Evolutionary conservation across 352 stramenopile genomes (phyloP).

Genomic region (Blastocystis sp.): DNA sequence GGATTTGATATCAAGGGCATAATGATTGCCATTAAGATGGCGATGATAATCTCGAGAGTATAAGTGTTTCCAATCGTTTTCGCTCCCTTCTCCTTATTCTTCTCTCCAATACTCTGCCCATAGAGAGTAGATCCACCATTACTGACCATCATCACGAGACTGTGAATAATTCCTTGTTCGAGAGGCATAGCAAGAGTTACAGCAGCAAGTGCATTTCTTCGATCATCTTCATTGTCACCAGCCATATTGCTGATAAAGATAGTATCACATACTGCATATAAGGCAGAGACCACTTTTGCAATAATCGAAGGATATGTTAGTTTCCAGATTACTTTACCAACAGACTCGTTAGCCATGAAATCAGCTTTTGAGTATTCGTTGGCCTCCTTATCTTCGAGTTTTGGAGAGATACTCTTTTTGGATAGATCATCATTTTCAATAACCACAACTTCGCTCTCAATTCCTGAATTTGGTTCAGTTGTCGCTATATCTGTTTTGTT

Average conservation of each 20-base stretch:
- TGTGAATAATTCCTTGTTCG: conserved; percentile 47
- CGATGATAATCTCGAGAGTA: conserved; percentile 39
- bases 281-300: conserved; percentile 38
- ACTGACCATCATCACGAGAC: conserved; percentile 54
- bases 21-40: background rate
- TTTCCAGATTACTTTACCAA: conserved; percentile 59
- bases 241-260: conserved; percentile 54
- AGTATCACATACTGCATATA: conserved; percentile 48
- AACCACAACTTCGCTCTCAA: too few species aligned
- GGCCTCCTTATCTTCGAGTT: background rate
- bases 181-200: conserved; percentile 54
- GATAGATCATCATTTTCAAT: background rate
- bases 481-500: too few species aligned
- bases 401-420: background rate
- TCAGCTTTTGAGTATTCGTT: background rate
- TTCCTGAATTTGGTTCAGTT: too few species aligned
- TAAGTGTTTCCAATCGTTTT: conserved; percentile 48
- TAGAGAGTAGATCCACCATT: conserved; percentile 48
- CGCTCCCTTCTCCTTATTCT: conserved; percentile 24
- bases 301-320: conserved; percentile 54
- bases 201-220: background rate
- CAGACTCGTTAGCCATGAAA: conserved; percentile 17
- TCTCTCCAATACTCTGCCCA: conserved; percentile 21
- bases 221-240: conserved; percentile 27
- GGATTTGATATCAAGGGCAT: conserved; percentile 5